Evolutionary conservation across 2,329 filamentous ascomycete species (phyloP), one percentile per base, ranked within the genome.

Genomic region (Westerdykella sp.): DNA sequence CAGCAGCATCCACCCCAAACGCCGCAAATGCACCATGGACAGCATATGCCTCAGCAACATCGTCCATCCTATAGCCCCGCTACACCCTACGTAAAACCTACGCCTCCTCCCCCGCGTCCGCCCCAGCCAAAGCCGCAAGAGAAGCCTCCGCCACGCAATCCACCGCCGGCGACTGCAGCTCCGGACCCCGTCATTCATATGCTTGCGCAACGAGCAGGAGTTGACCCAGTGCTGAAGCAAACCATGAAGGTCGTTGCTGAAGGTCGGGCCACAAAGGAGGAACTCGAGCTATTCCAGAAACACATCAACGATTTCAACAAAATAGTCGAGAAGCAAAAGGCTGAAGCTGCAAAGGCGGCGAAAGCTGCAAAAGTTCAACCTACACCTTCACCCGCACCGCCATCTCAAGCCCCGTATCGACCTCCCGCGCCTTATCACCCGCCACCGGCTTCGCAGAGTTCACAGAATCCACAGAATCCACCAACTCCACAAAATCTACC

Each of bases 201-300:
- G 50, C 70, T 93, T 21, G 87, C 87, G 0, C 83, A 87, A 55
- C 80, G 80, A 50, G 87, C 87, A 6, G 85, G 84, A 0, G 80
- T 79, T 21, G 84, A 93, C 59, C 76, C 81, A 0, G 76, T 84
- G 43, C 71, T 93, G 9, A 83, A 88, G 44, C 81, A 84, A 30
- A 72, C 93, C 0, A 93, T 93, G 87, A 87, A 87, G 62, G 80
- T 86, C 41, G 87, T 93, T 1, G 87, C 87, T 0, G 81, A 83
- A 22, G 86, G 86, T 1, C 77, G 83, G 52, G 87, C 87, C 0
- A 80, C 78, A 11, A 77, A 80, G 31, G 77, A 81, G 12, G 85
- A 93, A 60, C 69, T 93, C 11, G 80, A 80, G 37, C 79, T 82
- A 48, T 93, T 93, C 54, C 87, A 93, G 60, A 76, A 75, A 39